phyloP scores from a whole-genome alignment of 768 basidiomycete genomes.

The Boletellus ananiceps region DNA sequence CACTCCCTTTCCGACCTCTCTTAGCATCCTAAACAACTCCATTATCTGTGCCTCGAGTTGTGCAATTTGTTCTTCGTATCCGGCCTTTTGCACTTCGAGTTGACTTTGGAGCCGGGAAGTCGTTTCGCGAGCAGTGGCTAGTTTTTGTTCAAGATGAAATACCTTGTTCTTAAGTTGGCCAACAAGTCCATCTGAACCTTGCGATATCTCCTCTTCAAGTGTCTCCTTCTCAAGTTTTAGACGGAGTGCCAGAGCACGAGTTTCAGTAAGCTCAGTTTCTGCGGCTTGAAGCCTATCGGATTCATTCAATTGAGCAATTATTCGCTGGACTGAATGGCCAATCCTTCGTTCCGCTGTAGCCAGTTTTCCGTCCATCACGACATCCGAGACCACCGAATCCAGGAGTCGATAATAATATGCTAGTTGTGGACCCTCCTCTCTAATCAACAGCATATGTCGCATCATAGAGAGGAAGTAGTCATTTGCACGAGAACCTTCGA shows the following conservation, averaged over 20 bases:
- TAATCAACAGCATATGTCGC: slow-evolving; percentile 88
- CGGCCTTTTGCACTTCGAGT: slow-evolving; percentile 67
- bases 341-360: slow-evolving; percentile 79
- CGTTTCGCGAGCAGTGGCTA: slow-evolving; percentile 73
- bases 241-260: slow-evolving; percentile 57
- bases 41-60: slow-evolving; percentile 90
- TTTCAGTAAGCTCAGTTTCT: slow-evolving; percentile 70
- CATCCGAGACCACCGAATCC: slow-evolving; percentile 82
- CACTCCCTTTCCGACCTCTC: slow-evolving; percentile 73
- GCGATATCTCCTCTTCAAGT: slow-evolving; percentile 76
- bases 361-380: slow-evolving; percentile 90
- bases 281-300: slow-evolving; percentile 77
- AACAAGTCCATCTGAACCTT: slow-evolving; percentile 79
- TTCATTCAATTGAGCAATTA: slow-evolving; percentile 88
- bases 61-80: slow-evolving; percentile 80
- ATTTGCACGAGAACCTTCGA: slow-evolving; percentile 71
- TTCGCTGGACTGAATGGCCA: slow-evolving; percentile 83
- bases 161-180: slow-evolving; percentile 75
- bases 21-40: slow-evolving; percentile 92
- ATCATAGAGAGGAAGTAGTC: slow-evolving; percentile 91
- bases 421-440: slow-evolving; percentile 79
- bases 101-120: slow-evolving; percentile 72
- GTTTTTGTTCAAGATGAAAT: slow-evolving; percentile 67
- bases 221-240: slow-evolving; percentile 78
- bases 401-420: slow-evolving; percentile 89